Percentiles rank a stretch among this genome's conserved stretches.
Evolutionary conservation across 2,329 filamentous ascomycete species (phyloP).

Genomic region (Alternaria triticimaculans): DNA sequence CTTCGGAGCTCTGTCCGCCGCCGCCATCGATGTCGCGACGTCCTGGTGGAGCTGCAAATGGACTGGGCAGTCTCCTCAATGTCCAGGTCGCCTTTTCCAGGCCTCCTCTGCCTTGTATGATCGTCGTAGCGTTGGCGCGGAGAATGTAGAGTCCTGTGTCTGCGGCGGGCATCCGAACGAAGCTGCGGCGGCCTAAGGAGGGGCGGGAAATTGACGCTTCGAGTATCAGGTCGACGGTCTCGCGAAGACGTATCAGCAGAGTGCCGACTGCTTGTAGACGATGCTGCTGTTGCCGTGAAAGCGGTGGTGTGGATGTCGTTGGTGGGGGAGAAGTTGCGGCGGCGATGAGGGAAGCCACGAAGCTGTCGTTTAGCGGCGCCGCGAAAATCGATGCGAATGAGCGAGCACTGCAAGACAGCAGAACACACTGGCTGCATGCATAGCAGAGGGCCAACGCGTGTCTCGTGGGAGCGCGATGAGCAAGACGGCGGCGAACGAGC

Average conservation of each 20-base stretch:
- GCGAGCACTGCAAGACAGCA: not conserved
- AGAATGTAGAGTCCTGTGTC: not conserved
- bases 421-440: not conserved
- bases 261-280: not conserved
- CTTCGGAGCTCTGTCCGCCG: not conserved
- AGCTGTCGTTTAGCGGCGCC: not conserved
- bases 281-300: not conserved
- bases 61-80: not conserved
- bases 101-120: not conserved
- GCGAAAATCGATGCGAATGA: not conserved
- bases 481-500: not conserved
- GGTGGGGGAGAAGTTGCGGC: not conserved
- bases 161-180: not conserved
- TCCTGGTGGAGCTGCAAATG: not conserved
- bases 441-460: not conserved
- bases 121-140: not conserved
- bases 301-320: not conserved
- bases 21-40: not conserved
- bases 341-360: not conserved
- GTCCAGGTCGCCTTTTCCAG: too few species aligned
- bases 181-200: not conserved
- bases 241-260: not conserved
- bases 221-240: not conserved
- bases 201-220: not conserved
- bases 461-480: not conserved